These are phyloP conservation scores for Centaurea solstitialis DNA, from an alignment of 129 eudicot genomes.

Conservation along the genomic window DNA sequence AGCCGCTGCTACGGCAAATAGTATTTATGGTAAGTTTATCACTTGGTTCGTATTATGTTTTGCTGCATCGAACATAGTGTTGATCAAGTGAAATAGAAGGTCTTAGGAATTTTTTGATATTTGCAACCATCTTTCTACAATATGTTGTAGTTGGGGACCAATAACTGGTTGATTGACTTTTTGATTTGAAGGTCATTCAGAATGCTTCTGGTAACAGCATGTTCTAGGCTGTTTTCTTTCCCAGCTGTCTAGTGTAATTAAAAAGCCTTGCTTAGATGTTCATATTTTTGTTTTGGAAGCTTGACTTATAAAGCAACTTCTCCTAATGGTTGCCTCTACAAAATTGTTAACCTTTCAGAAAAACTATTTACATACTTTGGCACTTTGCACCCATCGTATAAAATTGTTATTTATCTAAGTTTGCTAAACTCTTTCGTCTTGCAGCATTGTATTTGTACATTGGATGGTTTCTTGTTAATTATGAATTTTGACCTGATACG, in stretches of 20 bases:
- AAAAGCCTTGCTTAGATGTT: not conserved
- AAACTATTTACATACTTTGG: not conserved
- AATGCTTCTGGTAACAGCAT: not conserved
- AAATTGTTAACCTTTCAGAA: not conserved
- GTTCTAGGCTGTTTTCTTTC: not conserved
- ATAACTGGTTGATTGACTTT: not conserved
- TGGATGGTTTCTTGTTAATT: constrained; percentile 1
- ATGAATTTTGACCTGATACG: not conserved
- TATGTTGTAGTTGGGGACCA: not conserved
- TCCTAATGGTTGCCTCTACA: not conserved
- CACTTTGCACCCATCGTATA: not conserved
- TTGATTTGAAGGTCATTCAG: not conserved
- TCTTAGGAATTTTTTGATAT: not conserved
- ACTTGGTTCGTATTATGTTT: not conserved
- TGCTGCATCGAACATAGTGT: not conserved
- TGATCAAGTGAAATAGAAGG: constrained; percentile 10
- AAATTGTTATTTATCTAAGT: not conserved
- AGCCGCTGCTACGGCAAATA: constrained; percentile 90
- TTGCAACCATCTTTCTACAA: not conserved
- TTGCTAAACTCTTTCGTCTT: not conserved
- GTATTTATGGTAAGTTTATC: constrained; percentile 72
- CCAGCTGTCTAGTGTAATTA: not conserved
- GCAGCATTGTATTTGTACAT: not conserved
- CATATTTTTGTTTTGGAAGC: not conserved
- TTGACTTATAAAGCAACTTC: not conserved